Base-by-base conservation (phyloP, 139 green algal genomes). In the Edaphochlamys debaryana region DNA sequence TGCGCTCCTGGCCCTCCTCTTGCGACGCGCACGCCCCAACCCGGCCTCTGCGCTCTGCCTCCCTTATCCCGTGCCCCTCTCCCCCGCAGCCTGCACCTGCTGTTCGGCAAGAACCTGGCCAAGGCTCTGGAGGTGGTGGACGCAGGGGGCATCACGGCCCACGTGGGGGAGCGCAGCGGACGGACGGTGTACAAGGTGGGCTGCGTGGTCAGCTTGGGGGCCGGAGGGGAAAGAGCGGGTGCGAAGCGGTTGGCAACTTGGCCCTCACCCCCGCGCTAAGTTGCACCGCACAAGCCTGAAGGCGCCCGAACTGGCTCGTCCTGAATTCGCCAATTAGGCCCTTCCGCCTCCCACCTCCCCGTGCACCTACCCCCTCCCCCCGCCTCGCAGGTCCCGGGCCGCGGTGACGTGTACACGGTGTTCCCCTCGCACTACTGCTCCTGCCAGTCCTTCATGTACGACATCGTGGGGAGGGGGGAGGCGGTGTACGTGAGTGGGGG, bases 371-470 rank as follows among this genome's bases (percentile, higher is more conserved):
- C n/a, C n/a, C n/a, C n/a, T n/a, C n/a, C n/a, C n/a, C n/a, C n/a
- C 50, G 23, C 20, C 30, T 23, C 23, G 32, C 87, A 94, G 91
- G 91, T 95, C 23, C 84, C 86, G 13, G 91, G 93, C 42, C 90
- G 92, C n/a, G n/a, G n/a, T 8, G 92, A 95, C 11, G 45, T 69
- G 29, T 97, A 98, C 88, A 64, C 90, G 0, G 93, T 96, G 15
- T 93, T 96, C 50, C 94, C 95, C 0, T 32, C 37, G 15, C 88
- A 94, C 76, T 98, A 92, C 87, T 98, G 95, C 91, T 94, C 94
- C 58, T 98, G 95, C 79, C 92, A 98, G 42, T 89, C 95, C 11
- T 96, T 97, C 83, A 89, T 93, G 76, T 97, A 90, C 48, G 92
- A 97, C 67, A 93, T 98, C 1, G 89, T 96, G 0, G 82, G 67